A percentile compares a stretch with the other conserved stretches of the same genome.
phyloP scores from a whole-genome alignment of 2,329 filamentous ascomycete species.

The Penicillium sp. region DNA sequence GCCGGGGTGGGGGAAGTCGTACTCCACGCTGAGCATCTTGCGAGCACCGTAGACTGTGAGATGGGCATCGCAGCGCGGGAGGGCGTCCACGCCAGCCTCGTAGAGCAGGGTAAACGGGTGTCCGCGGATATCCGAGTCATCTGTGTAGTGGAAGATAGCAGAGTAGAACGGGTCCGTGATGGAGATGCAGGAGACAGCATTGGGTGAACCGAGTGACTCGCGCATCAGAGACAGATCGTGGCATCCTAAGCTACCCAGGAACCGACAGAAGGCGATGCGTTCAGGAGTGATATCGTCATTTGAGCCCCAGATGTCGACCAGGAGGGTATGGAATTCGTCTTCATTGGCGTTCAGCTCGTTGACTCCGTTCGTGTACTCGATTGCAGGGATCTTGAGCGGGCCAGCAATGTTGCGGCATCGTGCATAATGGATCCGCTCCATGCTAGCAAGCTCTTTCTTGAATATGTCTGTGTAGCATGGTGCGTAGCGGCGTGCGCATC shows the following conservation, averaged over 20 bases:
- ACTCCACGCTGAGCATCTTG: slow-evolving; percentile 53
- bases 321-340: slow-evolving; percentile 13
- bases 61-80: slow-evolving; percentile 44
- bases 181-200: slow-evolving; percentile 43
- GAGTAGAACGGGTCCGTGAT: slow-evolving; percentile 42
- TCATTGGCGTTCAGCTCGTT: not conserved
- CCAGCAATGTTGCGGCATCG: slow-evolving; percentile 51
- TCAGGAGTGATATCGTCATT: slow-evolving; percentile 27
- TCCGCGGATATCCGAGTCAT: slow-evolving; percentile 12
- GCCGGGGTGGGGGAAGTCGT: slow-evolving; percentile 50
- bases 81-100: slow-evolving; percentile 51
- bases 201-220: slow-evolving; percentile 50
- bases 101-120: slow-evolving; percentile 51
- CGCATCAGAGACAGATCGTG: slow-evolving; percentile 54
- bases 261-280: slow-evolving; percentile 35
- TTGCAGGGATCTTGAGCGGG: slow-evolving; percentile 32
- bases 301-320: slow-evolving; percentile 27
- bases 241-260: slow-evolving; percentile 48
- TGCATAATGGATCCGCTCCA: slow-evolving; percentile 54
- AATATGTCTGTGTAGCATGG: slow-evolving; percentile 51
- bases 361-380: not conserved
- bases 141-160: slow-evolving; percentile 33
- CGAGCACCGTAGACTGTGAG: slow-evolving; percentile 47
- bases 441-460: slow-evolving; percentile 47
- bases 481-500: slow-evolving; percentile 59